These are phyloP conservation scores for Neurospora sp. DNA, from an alignment of 2,329 filamentous ascomycete genomes.

Conservation along the genomic window DNA sequence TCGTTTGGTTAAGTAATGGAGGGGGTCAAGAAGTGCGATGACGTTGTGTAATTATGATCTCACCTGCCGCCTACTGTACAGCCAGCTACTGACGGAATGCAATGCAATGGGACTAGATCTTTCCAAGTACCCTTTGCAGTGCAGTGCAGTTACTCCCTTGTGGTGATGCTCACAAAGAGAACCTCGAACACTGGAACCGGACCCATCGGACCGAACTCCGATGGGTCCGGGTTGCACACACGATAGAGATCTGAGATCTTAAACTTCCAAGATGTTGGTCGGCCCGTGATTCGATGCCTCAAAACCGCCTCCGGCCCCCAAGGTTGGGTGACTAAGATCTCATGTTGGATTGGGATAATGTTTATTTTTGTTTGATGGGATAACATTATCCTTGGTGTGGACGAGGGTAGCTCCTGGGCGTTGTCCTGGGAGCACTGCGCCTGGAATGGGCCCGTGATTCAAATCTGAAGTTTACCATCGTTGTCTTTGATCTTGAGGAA, in stretches of 20 bases:
- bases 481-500: too few species aligned
- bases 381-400: too few species aligned
- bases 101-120: background rate
- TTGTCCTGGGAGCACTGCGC: too few species aligned
- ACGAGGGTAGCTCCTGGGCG: too few species aligned
- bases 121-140: background rate
- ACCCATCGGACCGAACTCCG: background rate
- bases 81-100: background rate
- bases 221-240: background rate
- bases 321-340: too few species aligned
- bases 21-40: background rate
- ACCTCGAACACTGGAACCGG: background rate
- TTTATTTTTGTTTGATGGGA: too few species aligned
- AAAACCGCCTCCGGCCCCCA: too few species aligned
- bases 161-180: background rate
- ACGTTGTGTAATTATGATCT: background rate
- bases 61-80: background rate
- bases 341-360: too few species aligned
- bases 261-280: background rate
- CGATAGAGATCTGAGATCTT: background rate
- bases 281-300: too few species aligned
- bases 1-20: background rate
- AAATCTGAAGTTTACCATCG: too few species aligned
- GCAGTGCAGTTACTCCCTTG: too few species aligned
- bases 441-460: too few species aligned